Evolutionary conservation across 768 basidiomycete species (phyloP).

Genomic region (Mycena crocata): DNA sequence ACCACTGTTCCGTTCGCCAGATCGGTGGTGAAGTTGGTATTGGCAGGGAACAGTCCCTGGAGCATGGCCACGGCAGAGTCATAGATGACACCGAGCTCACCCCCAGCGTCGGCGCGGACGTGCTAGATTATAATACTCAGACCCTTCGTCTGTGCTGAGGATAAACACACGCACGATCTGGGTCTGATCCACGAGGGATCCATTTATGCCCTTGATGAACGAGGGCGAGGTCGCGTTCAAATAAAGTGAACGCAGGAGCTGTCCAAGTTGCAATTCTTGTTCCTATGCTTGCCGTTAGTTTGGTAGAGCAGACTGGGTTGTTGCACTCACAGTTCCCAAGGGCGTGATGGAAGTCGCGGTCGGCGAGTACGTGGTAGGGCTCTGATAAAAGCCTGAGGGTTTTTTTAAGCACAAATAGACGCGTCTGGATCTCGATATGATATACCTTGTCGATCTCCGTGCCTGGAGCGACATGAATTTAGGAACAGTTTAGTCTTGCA

Average conservation of each 20-base stretch:
- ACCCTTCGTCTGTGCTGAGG: not conserved
- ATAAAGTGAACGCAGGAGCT: conserved; percentile 63
- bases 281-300: conserved; percentile 45
- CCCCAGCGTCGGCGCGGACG: conserved; percentile 75
- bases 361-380: conserved; percentile 66
- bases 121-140: conserved; percentile 11
- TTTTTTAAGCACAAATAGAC: not conserved
- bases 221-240: conserved; percentile 63
- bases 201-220: conserved; percentile 59
- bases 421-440: conserved; percentile 1
- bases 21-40: conserved; percentile 56
- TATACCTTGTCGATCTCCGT: conserved; percentile 67
- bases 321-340: conserved; percentile 67
- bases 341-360: conserved; percentile 72
- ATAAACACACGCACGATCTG: conserved; percentile 44
- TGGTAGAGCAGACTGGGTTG: conserved; percentile 12
- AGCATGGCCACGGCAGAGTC: conserved; percentile 75
- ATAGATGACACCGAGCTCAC: conserved; percentile 74
- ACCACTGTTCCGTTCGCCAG: conserved; percentile 77
- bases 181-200: conserved; percentile 47
- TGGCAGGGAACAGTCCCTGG: conserved; percentile 76
- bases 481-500: too few relatives aligned
- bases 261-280: conserved; percentile 70
- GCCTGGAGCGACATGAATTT: conserved; percentile 48
- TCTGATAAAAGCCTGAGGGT: conserved; percentile 70